Evolutionary conservation across 2,329 filamentous ascomycete species (phyloP), one percentile per base, ranked within the genome.

Genomic region (Penicillium sumatraense): DNA sequence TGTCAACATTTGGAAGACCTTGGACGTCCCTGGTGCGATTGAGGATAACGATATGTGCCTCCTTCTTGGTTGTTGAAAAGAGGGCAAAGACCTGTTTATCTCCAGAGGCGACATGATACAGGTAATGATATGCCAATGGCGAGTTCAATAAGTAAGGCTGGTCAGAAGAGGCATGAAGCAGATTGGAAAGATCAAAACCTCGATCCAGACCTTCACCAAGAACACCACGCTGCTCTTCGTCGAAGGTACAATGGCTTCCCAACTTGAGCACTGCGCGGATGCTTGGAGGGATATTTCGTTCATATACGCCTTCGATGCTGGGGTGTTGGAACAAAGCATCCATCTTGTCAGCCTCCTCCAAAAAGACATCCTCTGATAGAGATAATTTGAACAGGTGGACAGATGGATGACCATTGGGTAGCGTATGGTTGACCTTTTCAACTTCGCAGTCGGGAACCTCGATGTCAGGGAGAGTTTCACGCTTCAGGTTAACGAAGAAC

Each of bases 291-390:
- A 99, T 83, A 62, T 96, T 89, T 67, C 89, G 93, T 77, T 99
- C 96, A 68, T 99, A 99, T 13, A 99, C 92, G 26, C 96, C 96
- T 74, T 99, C 95, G 1, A 99, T 90, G 72, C 92, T 96, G 0
- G 92, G 86, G 69, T 99, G 93, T 60, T 93, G 92, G 78, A 97
- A 93, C 1, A 98, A 80, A 24, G 88, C 77, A 2, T 88, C 86
- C 58, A 98, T 88, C 69, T 92, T 96, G 58, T 92, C 89, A 0
- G 88, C 82, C 72, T 98, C 91, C 41, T 87, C 86, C 57, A 96
- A 86, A 74, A 96, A 99, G 0, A 90, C 83, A 53, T 95, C 88
- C 72, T 99, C 95, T 0, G 90, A 83, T 74, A 99, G 90, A 0
- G 89, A 93, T 33, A 99, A 82, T 77, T 93, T 96, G 83, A 98